Evolutionary conservation across 2,329 filamentous ascomycete genomes (phyloP), one percentile per base, ranked within the genome.

Genomic region (Colletotrichum nymphaeae): DNA sequence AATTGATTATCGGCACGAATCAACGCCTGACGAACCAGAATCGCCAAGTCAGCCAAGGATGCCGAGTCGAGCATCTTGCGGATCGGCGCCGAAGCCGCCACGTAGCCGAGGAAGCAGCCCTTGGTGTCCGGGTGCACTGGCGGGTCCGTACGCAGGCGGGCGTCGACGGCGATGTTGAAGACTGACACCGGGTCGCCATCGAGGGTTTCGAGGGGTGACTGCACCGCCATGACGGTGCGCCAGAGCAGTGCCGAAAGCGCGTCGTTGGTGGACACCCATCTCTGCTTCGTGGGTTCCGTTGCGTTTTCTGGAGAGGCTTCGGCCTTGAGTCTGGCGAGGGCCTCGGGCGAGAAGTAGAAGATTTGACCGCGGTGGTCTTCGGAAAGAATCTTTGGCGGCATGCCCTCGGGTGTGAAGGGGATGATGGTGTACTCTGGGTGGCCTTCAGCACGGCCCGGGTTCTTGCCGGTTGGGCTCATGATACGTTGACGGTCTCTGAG

Each of bases 61-160:
- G 76, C 62, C 3, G 73, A 69, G 16, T 62, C 52, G 11, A 82
- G 76, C 67, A 83, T 81, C 68, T 79, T 76, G 28, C 81, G 77
- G 55, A 80, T 76, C 8, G 76, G 69, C 58, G 81, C 72, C 32
- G 74, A 69, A 22, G 80, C 77, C 7, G 78, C 78, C 2, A 82
- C 77, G 71, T 81, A 84, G 55, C 81, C 82, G 12, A 85, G 77
- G 68, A 83, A 84, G 67, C 83, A 83, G 7, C 83, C 83, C 28
- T 84, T 76, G 0, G 82, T 83, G 2, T 78, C 76, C 2, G 80
- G 79, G 63, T 84, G 80, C 3, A 84, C 76, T 0, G 76, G 78
- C 22, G 80, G 81, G 57, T 79, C 76, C 4, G 83, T 81, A 8
- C 81, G 81, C n/a, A 75, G 74, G 3, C 83, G 79, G 3, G 80